These are phyloP conservation scores for Polychaeton citri DNA, from an alignment of 2,329 filamentous ascomycete genomes.

Conservation along the genomic window DNA sequence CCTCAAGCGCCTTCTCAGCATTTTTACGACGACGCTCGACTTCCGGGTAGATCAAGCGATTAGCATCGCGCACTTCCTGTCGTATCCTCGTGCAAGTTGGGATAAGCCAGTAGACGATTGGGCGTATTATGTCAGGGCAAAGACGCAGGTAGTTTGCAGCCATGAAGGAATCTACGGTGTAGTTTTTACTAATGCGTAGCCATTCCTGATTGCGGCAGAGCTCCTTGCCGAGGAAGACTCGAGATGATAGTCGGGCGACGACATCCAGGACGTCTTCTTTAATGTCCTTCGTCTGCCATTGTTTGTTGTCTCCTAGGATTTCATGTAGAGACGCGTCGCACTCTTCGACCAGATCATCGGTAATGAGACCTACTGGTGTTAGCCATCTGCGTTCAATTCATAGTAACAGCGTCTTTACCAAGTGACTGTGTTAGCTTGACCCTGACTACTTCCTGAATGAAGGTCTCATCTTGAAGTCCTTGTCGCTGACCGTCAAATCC, in stretches of 20 bases:
- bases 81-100: slow-evolving; percentile 23
- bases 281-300: slow-evolving; percentile 10
- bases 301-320: slow-evolving; percentile 8
- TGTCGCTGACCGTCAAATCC: slow-evolving; percentile 6
- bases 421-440: slow-evolving; percentile 14
- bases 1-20: slow-evolving; percentile 7
- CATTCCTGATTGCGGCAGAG: slow-evolving; percentile 27
- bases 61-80: slow-evolving; percentile 16
- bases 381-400: background rate
- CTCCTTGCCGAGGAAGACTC: slow-evolving; percentile 26
- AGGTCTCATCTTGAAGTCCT: slow-evolving; percentile 5
- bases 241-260: slow-evolving; percentile 26
- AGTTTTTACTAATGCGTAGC: slow-evolving; percentile 21
- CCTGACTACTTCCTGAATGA: slow-evolving; percentile 9
- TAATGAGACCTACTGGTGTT: slow-evolving; percentile 5
- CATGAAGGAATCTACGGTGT: slow-evolving; percentile 23
- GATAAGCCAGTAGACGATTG: slow-evolving; percentile 21
- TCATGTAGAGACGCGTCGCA: slow-evolving; percentile 7
- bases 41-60: slow-evolving; percentile 22
- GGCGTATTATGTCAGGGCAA: slow-evolving; percentile 22
- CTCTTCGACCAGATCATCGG: slow-evolving; percentile 14
- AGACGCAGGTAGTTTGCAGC: slow-evolving; percentile 21
- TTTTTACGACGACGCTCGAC: slow-evolving; percentile 17
- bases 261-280: slow-evolving; percentile 18
- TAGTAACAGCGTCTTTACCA: background rate